Conservation (phyloP, 2,329 filamentous ascomycete species). For the Microascus cirrosus region DNA sequence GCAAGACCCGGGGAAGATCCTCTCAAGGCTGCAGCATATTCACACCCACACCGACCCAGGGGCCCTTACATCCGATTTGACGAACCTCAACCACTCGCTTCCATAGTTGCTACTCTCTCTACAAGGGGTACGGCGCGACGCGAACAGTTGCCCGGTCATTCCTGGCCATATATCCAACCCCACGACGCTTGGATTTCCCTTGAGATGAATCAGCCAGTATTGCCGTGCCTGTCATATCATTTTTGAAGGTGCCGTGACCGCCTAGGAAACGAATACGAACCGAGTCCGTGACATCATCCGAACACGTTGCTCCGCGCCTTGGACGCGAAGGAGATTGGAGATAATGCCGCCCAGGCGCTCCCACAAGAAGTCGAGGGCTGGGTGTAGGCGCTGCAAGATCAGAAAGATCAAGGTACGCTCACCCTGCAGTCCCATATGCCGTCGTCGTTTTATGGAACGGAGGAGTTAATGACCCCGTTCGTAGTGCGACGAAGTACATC, state of each 20-base stretch:
- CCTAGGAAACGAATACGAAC: neutral
- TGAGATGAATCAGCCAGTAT: neutral
- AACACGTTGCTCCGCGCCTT: neutral
- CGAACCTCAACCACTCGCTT: neutral
- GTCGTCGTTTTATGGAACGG: neutral
- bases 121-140: neutral
- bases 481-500: conserved; percentile 56
- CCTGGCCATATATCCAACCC: neutral
- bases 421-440: neutral
- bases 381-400: conserved; percentile 54
- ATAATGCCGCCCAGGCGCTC: conserved; percentile 54
- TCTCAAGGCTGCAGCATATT: too few relatives aligned
- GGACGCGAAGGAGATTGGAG: neutral
- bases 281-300: neutral
- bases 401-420: conserved; percentile 55
- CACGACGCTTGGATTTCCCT: neutral
- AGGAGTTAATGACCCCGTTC: neutral
- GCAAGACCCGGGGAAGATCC: neutral
- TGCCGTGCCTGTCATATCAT: neutral
- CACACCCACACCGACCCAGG: neutral
- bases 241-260: neutral
- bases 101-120: neutral
- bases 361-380: conserved; percentile 59
- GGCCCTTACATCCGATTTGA: neutral
- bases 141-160: neutral